Evolutionary conservation across 2,329 filamentous ascomycete species (phyloP), one percentile per base, ranked within the genome.

Genomic region (Aspergillus novofumigatus): DNA sequence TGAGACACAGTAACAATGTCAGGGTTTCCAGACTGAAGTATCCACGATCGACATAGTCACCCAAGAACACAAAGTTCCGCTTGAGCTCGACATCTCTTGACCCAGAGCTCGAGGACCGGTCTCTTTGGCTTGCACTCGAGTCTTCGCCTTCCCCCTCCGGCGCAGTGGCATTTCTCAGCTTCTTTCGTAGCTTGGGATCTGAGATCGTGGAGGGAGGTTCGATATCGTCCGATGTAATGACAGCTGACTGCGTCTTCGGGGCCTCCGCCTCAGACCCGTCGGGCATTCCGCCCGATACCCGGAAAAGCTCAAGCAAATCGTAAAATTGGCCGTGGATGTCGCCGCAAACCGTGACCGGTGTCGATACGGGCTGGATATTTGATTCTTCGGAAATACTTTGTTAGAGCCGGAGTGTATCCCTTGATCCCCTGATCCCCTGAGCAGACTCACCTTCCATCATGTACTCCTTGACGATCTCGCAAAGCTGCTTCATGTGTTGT

Each of bases 291-390:
- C 94, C 94, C 49, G 93, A 92, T 44, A 99, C 93, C 54, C 92
- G 89, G 77, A 99, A 99, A 51, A 99, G 86, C 80, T 99, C 94
- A 60, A 97, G 86, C 9, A 99, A 82, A 75, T 99, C 94, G 78
- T 99, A 97, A 75, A 97, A 97, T 78, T 99, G 94, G 67, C 94
- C 94, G 77, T 99, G 94, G 61, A 99, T 97, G 73, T 99, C 94
- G 71, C 94, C 94, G 71, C 94, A 97, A 62, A 99, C 89, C 4
- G 94, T 99, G 61, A 99, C 94, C 6, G 94, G 94, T 0, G 94
- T 96, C 54, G 89, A 86, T 21, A 99, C 93, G n/a, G 94, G 94
- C 74, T 97, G 94, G 58, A 99, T 97, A 74, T 99, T 99, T 63
- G 92, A 97, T 78, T 99, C 94, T 95, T 66, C 9, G 11, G 5